Conservation (phyloP, 139 green algal genomes). For the Asterochloris erici region DNA sequence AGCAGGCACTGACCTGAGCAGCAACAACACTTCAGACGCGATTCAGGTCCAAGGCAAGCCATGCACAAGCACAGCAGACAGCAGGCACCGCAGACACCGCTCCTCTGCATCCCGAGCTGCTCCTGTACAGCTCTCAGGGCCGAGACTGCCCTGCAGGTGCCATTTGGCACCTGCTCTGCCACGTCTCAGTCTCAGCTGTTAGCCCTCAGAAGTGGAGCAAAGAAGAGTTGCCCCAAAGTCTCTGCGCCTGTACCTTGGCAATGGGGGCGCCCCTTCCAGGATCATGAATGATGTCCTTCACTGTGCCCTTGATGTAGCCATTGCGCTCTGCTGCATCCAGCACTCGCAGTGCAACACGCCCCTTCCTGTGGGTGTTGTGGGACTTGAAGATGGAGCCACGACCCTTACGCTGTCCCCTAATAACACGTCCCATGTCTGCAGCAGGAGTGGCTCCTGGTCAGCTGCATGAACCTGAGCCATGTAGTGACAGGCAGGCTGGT, state of each 20-base stretch:
- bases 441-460: too few relatives aligned
- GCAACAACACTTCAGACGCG: too few relatives aligned
- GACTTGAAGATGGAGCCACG: conserved; percentile 93
- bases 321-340: conserved; percentile 86
- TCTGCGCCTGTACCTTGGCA: conserved; percentile 34
- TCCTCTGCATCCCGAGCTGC: too few relatives aligned
- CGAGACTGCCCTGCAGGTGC: too few relatives aligned
- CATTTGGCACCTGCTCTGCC: neutral
- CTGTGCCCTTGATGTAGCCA: conserved; percentile 93
- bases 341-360: conserved; percentile 84
- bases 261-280: conserved; percentile 93
- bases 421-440: conserved; percentile 94
- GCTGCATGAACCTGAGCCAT: too few relatives aligned
- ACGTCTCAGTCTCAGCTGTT: neutral
- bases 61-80: too few relatives aligned
- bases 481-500: too few relatives aligned
- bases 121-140: too few relatives aligned
- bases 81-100: too few relatives aligned
- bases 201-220: neutral
- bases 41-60: too few relatives aligned
- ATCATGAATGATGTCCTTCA: conserved; percentile 98
- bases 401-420: conserved; percentile 97
- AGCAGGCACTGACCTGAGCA: too few relatives aligned
- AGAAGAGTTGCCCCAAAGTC: neutral
- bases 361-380: conserved; percentile 95